Evolutionary conservation across 805 yeast genomes (phyloP).

Genomic region (Alloascoidea hylecoeti): DNA sequence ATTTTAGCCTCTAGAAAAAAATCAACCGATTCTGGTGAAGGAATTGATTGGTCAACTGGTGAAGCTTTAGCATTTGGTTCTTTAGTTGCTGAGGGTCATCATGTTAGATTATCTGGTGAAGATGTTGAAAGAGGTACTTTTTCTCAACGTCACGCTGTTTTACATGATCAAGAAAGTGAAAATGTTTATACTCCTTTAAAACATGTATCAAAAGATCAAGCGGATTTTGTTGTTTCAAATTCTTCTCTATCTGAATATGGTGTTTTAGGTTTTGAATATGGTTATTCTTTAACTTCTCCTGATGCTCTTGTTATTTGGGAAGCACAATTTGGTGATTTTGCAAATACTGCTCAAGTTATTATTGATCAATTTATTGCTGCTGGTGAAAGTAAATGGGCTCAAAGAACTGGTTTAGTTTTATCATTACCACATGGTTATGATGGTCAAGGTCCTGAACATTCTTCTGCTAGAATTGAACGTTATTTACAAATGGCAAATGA

Average conservation of each 20-base stretch:
- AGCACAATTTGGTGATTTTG: slow-evolving; percentile 99
- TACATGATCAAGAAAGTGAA: slow-evolving; percentile 91
- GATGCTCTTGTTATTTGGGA: slow-evolving; percentile 98
- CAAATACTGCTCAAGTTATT: slow-evolving; percentile 97
- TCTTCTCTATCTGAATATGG: slow-evolving; percentile 97
- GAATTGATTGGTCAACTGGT: slow-evolving; percentile 99
- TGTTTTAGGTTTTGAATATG: slow-evolving; percentile 98
- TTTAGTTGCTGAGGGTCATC: slow-evolving; percentile 82
- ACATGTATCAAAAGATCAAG: slow-evolving; percentile 67
- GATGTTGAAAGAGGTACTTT: slow-evolving; percentile 99
- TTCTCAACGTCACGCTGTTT: slow-evolving; percentile 97
- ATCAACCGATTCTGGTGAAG: slow-evolving; percentile 77
- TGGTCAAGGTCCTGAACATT: slow-evolving; percentile 99
- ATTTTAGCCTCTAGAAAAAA: slow-evolving; percentile 80
- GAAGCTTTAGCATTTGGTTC: slow-evolving; percentile 98
- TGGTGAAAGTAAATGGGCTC: slow-evolving; percentile 98
- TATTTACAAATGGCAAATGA: slow-evolving; percentile 92
- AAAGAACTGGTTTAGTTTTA: slow-evolving; percentile 90
- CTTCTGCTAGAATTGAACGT: slow-evolving; percentile 95
- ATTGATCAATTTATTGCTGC: slow-evolving; percentile 93
- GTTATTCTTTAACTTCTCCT: slow-evolving; percentile 95
- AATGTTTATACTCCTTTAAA: slow-evolving; percentile 74
- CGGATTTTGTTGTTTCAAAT: slow-evolving; percentile 78
- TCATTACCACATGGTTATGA: slow-evolving; percentile 99
- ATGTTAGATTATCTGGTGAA: slow-evolving; percentile 96